Conservation (phyloP, 768 basidiomycete species). For the Macrolepiota albuminosa region DNA sequence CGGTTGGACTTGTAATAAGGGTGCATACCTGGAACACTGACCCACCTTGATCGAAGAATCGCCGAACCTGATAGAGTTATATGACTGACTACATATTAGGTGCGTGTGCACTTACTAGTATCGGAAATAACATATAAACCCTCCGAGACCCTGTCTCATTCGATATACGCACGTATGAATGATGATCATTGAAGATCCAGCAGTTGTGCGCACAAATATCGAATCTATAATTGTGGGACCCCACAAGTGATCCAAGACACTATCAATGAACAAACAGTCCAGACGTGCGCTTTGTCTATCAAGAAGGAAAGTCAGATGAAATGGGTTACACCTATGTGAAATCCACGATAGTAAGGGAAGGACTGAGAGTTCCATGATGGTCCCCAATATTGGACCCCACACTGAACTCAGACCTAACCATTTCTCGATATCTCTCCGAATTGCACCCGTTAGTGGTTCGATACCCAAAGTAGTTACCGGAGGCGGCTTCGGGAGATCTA, state of each 20-base stretch:
- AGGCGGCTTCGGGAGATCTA: not conserved
- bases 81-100: not conserved
- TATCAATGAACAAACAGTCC: not conserved
- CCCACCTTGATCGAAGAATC: constrained; percentile 17
- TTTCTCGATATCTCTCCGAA: constrained; percentile 4
- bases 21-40: constrained; percentile 2
- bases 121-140: not conserved
- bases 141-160: not conserved
- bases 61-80: constrained; percentile 17
- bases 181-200: not conserved
- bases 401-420: not conserved
- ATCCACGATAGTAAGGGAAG: not conserved
- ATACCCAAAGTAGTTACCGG: not conserved
- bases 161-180: not conserved
- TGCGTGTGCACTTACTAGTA: not conserved
- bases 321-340: not conserved
- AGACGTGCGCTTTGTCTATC: too few relatives aligned
- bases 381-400: not conserved
- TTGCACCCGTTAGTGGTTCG: not conserved
- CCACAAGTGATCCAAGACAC: not conserved
- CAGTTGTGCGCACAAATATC: not conserved
- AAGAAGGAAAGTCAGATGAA: not conserved
- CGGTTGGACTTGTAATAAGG: constrained; percentile 4
- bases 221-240: not conserved
- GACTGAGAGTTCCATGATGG: not conserved